Percentiles rank a stretch among this genome's conserved stretches.
These are phyloP conservation scores for Trypanosoma boissoni DNA, from an alignment of 208 protist species.

Conservation along the genomic window DNA sequence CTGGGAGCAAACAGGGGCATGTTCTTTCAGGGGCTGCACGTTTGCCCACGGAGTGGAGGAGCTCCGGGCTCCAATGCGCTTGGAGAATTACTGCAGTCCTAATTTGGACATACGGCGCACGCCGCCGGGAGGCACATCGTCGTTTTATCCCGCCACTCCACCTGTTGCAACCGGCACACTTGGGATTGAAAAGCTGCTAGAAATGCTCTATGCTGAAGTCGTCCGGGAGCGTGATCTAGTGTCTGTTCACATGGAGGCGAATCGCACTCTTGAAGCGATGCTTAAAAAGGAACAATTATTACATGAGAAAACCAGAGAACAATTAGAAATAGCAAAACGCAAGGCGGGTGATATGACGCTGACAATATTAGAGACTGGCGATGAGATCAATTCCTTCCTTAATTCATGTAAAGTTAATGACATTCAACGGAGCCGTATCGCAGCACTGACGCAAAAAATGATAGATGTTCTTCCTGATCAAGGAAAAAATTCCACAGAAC, in stretches of 20 bases:
- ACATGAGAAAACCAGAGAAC: conserved; percentile 35
- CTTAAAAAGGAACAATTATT: conserved; percentile 54
- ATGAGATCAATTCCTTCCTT: conserved; percentile 21
- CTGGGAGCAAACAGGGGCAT: conserved; percentile 65
- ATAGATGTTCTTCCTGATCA: conserved; percentile 8
- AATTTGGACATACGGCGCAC: conserved; percentile 32
- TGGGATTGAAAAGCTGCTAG: conserved; percentile 63
- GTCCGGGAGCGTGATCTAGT: conserved; percentile 53
- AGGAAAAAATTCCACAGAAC: not conserved
- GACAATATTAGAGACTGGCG: conserved; percentile 18
- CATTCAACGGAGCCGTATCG: conserved; percentile 11
- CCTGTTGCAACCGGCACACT: conserved; percentile 17
- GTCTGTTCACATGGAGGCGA: conserved; percentile 60
- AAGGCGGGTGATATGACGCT: conserved; percentile 13
- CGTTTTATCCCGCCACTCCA: conserved; percentile 19
- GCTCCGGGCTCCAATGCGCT: conserved; percentile 47
- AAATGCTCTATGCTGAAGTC: conserved; percentile 66
- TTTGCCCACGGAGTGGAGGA: conserved; percentile 86
- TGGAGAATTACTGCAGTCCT: conserved; percentile 36
- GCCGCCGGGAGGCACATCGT: conserved; percentile 34
- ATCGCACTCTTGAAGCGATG: conserved; percentile 62
- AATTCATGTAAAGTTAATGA: conserved; percentile 15
- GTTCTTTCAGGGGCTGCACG: conserved; percentile 72
- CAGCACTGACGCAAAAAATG: conserved; percentile 14
- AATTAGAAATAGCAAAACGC: conserved; percentile 32